Conservation (phyloP, 164 flowering plant genomes). For the Magnolia sinica region DNA sequence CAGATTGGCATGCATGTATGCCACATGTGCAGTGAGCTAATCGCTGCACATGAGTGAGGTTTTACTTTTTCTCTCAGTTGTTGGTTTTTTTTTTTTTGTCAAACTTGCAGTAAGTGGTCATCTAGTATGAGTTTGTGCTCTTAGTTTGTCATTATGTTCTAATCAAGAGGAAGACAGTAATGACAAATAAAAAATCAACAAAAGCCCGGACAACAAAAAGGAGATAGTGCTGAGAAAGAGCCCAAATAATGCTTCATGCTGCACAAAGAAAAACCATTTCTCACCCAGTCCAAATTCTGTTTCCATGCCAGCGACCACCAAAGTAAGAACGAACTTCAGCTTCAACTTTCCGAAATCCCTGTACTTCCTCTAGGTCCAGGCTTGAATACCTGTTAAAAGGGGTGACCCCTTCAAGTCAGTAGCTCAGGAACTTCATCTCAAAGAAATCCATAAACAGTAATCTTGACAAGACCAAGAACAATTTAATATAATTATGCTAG, state of each 20-base stretch:
- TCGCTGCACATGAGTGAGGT: not conserved
- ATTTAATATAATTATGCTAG: not conserved
- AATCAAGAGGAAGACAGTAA: too few species aligned
- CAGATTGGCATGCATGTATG: not conserved
- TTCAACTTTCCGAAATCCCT: conserved; percentile 53
- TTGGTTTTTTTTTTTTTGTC: too few species aligned
- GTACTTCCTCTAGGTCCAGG: conserved; percentile 46
- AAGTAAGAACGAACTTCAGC: conserved; percentile 68
- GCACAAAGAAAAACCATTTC: conserved; percentile 9
- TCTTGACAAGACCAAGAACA: not conserved
- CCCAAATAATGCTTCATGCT: not conserved
- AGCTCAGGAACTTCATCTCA: not conserved
- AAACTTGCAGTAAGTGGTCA: too few species aligned
- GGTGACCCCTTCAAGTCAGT: not conserved
- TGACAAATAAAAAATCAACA: too few species aligned
- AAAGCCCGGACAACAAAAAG: not conserved
- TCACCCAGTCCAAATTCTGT: conserved; percentile 83
- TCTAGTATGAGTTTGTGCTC: not conserved
- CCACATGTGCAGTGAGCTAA: not conserved
- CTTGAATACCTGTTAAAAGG: conserved; percentile 42
- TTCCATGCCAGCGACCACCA: conserved; percentile 65
- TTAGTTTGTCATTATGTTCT: not conserved
- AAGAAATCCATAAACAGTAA: not conserved
- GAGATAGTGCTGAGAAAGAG: not conserved
- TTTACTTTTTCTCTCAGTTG: not conserved